Base-by-base conservation (phyloP, 768 basidiomycete species). In the Fistulinella prunicolor region DNA sequence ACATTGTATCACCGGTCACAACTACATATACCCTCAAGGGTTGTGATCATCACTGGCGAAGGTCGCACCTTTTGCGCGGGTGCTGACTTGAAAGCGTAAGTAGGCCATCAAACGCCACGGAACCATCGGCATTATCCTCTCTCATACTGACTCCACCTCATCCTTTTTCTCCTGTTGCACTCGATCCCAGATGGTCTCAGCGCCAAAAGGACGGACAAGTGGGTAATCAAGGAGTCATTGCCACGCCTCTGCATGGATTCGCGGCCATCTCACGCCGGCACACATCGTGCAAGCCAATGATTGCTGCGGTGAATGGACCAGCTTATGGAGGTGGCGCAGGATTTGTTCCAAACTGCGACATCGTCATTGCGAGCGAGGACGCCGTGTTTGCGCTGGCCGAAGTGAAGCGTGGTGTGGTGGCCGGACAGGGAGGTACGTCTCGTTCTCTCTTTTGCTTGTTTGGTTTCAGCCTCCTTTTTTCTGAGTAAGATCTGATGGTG, bases 221-320 rank as follows among this genome's bases (percentile, higher is more conserved):
- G 1, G 70, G 70, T 45, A 77, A 84, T 54, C 75, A 75, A 53
- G 71, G 77, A 53, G 44, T 54, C 20, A 44, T 75, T 9, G 65
- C 68, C 0, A 50, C 64, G 2, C 71, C 76, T 21, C 47, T 69
- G 1, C 67, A 85, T 51, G 87, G 89, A 6, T 90, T 91, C 63
- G 89, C 78, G 1, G 79, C 85, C 29, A 68, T 92, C 32, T 90
- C 88, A 1, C 78, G 85, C 21, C 76, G 89, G 4, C 75, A 73
- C 34, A 64, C 63, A 28, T 79, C 79, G 1, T 72, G 65, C 51
- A 91, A 91, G 60, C 87, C 87, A 6, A 79, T 89, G 43, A 84
- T 91, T 39, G 89, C 89, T 12, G 89, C 89, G 3, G 88, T 89
- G 1, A 79, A 82, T 49, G 89, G 89, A n/a, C 76, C 82, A 24